A percentile compares a stretch with the other conserved stretches of the same genome.
Evolutionary conservation across 169 alveolate genomes (phyloP).

Genomic region (Plasmodium chabaudi): DNA sequence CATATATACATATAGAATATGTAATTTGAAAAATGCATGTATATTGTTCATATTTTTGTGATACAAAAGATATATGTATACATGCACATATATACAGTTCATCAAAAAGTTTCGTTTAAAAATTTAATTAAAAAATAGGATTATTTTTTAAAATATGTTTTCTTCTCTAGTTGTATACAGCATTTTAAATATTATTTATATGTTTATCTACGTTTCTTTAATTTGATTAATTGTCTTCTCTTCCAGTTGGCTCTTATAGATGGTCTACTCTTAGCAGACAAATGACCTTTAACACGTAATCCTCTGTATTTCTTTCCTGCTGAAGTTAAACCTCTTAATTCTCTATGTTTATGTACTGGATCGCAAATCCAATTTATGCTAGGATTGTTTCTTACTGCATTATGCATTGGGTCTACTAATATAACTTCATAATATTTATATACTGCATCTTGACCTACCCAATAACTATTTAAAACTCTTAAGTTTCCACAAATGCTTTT

Average conservation of each 20-base stretch:
- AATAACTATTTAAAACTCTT: slow-evolving; percentile 99
- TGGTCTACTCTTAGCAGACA: slow-evolving; percentile 95
- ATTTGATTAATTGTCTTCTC: slow-evolving; percentile 95
- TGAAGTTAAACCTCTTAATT: slow-evolving; percentile 97
- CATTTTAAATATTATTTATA: too few species aligned
- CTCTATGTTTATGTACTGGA: slow-evolving; percentile 98
- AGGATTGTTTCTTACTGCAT: slow-evolving; percentile 98
- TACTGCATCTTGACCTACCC: slow-evolving; percentile 99
- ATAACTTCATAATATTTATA: slow-evolving; percentile 99
- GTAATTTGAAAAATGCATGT: not conserved
- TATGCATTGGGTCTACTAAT: slow-evolving; percentile 98
- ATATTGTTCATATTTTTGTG: too few species aligned
- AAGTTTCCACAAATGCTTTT: slow-evolving; percentile 94
- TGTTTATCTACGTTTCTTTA: slow-evolving; percentile 96
- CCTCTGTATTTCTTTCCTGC: slow-evolving; percentile 92
- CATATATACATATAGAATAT: not conserved
- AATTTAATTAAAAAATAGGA: too few species aligned
- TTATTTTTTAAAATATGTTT: too few species aligned
- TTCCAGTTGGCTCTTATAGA: slow-evolving; percentile 96
- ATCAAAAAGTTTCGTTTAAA: too few species aligned
- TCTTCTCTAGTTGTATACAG: too few species aligned
- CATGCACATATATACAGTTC: too few species aligned
- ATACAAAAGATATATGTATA: too few species aligned
- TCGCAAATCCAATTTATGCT: slow-evolving; percentile 98
- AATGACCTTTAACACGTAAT: slow-evolving; percentile 95